Evolutionary conservation across 2,329 filamentous ascomycete species (phyloP).

Genomic region (Ophiocordyceps camponoti-rufipedis): DNA sequence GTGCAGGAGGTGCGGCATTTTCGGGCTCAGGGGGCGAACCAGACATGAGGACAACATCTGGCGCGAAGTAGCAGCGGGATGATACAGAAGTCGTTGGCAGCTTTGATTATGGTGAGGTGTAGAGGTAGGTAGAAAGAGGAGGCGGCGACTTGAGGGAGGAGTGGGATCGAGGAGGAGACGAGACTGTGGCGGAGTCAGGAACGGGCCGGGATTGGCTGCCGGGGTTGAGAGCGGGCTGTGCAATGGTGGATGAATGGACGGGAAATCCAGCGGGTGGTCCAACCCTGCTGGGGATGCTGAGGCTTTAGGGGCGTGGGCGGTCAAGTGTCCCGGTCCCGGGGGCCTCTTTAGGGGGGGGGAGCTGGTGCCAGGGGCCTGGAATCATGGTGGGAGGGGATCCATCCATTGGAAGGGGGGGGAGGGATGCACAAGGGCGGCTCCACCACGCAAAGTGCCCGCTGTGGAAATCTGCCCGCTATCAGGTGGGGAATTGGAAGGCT

Average conservation of each 20-base stretch:
- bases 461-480: too few species aligned
- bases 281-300: not conserved
- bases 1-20: conserved; percentile 34
- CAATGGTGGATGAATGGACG: too few species aligned
- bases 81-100: not conserved
- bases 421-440: too few species aligned
- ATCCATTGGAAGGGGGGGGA: too few species aligned
- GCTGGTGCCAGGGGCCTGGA: not conserved
- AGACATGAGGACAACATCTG: conserved; percentile 43
- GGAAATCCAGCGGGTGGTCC: not conserved
- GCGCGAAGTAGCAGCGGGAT: conserved; percentile 8
- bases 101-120: too few species aligned
- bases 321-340: not conserved
- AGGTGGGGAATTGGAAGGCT: not conserved
- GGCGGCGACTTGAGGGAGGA: too few species aligned
- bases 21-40: conserved; percentile 28
- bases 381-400: not conserved
- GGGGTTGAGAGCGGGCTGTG: not conserved
- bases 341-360: too few species aligned
- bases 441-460: too few species aligned
- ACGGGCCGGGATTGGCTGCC: too few species aligned
- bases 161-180: too few species aligned
- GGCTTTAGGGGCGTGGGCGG: not conserved
- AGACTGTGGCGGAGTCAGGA: too few species aligned
- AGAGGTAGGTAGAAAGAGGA: too few species aligned